Conservation (phyloP, 495 filamentous ascomycete species). For the Penicillium odoratum region DNA sequence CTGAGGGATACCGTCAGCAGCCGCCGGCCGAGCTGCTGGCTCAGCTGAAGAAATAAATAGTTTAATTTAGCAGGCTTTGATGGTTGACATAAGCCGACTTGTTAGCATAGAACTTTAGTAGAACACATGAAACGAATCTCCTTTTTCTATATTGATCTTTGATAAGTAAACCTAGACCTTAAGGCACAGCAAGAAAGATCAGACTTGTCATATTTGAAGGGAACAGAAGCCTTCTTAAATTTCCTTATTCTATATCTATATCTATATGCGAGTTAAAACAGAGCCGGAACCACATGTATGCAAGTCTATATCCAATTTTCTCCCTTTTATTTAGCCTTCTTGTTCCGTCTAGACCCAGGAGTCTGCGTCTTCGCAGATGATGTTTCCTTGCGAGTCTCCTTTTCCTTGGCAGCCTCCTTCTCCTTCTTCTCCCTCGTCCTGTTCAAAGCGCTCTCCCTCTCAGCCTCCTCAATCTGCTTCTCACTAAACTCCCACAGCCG, state of each 20-base stretch:
- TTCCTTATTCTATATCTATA: neutral
- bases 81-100: slow-evolving; percentile 9
- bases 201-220: neutral
- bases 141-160: slow-evolving; percentile 24
- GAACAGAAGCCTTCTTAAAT: neutral
- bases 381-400: slow-evolving; percentile 42
- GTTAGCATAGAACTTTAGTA: slow-evolving; percentile 29
- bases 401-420: slow-evolving; percentile 50
- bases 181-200: neutral
- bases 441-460: slow-evolving; percentile 73
- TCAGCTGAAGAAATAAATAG: slow-evolving; percentile 59
- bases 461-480: slow-evolving; percentile 74
- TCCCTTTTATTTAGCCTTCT: slow-evolving; percentile 33
- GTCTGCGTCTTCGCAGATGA: slow-evolving; percentile 33
- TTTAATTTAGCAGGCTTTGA: neutral
- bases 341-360: slow-evolving; percentile 46
- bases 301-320: neutral
- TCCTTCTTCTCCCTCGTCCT: slow-evolving; percentile 70
- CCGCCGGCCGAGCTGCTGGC: slow-evolving; percentile 83
- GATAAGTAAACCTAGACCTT: neutral
- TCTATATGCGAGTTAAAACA: neutral
- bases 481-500: slow-evolving; percentile 87
- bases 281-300: neutral
- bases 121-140: slow-evolving; percentile 47
- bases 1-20: slow-evolving; percentile 87